Percentiles rank a stretch among this genome's conserved stretches.
These are phyloP conservation scores for Dalechampia spathulata DNA, from an alignment of 441 rosid species.

Conservation along the genomic window DNA sequence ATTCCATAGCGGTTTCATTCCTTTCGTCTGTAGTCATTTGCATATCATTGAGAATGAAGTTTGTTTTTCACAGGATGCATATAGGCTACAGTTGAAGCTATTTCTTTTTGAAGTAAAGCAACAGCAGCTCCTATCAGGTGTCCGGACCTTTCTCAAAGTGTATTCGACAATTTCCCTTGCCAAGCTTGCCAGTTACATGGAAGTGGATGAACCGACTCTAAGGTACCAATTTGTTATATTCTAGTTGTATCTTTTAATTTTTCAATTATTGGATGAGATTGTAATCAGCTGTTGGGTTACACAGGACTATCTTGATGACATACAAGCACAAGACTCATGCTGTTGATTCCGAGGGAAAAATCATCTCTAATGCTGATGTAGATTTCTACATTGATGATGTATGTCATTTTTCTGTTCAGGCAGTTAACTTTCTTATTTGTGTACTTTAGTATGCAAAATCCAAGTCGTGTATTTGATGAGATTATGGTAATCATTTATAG, in stretches of 20 bases:
- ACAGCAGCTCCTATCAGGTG: slow-evolving; percentile 74
- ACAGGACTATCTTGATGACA: slow-evolving; percentile 82
- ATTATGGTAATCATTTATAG: no score
- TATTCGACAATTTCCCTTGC: slow-evolving; percentile 75
- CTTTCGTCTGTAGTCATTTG: not conserved
- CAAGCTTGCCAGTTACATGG: slow-evolving; percentile 89
- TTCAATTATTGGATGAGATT: not conserved
- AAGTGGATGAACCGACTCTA: slow-evolving; percentile 80
- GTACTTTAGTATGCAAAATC: no score
- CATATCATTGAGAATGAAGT: not conserved
- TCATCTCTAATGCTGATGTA: slow-evolving; percentile 81
- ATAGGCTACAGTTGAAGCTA: slow-evolving; percentile 86
- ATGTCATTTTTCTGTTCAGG: slow-evolving; percentile 12
- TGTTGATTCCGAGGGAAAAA: slow-evolving; percentile 66
- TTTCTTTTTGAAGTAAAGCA: slow-evolving; percentile 93
- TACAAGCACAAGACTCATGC: slow-evolving; percentile 97
- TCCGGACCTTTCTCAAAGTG: slow-evolving; percentile 76
- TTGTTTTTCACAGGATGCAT: slow-evolving; percentile 63
- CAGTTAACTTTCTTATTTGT: no score
- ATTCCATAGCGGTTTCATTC: no score
- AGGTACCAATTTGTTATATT: slow-evolving; percentile 33
- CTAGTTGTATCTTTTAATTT: not conserved
- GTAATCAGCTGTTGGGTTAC: slow-evolving; percentile 5
- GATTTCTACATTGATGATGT: slow-evolving; percentile 86
- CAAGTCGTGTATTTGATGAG: no score